A percentile compares a stretch with the other conserved stretches of the same genome.
These are phyloP conservation scores for Podaxis sp. DNA, from an alignment of 768 basidiomycete genomes.

Conservation along the genomic window DNA sequence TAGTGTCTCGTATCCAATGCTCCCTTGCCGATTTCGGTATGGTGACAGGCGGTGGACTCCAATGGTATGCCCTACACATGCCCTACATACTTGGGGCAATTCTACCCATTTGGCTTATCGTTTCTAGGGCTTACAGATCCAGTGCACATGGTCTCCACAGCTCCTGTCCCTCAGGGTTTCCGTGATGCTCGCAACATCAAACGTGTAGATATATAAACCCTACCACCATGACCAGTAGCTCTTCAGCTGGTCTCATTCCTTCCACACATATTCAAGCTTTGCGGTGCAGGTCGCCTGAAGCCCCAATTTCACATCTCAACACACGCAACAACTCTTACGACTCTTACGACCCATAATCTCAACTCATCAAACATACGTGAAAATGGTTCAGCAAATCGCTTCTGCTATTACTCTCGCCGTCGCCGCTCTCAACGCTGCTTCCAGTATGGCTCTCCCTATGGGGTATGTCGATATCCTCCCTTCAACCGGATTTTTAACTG, in stretches of 20 bases:
- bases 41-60: background rate
- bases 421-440: background rate
- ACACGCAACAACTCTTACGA: background rate
- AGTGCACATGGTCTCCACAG: background rate
- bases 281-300: slow-evolving; percentile 29
- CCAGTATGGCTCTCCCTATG: background rate
- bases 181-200: background rate
- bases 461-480: background rate
- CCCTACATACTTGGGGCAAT: background rate
- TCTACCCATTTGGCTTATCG: background rate
- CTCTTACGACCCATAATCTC: background rate
- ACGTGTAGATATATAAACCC: slow-evolving; percentile 13
- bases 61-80: background rate
- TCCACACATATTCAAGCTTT: slow-evolving; percentile 20
- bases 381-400: background rate
- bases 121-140: background rate
- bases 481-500: background rate
- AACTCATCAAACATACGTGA: background rate
- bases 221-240: background rate
- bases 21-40: background rate
- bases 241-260: slow-evolving; percentile 33
- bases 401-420: slow-evolving; percentile 1
- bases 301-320: background rate
- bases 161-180: background rate
- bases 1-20: background rate